Evolutionary conservation across 805 yeast genomes (phyloP).

Genomic region (Wickerhamiella brachini): DNA sequence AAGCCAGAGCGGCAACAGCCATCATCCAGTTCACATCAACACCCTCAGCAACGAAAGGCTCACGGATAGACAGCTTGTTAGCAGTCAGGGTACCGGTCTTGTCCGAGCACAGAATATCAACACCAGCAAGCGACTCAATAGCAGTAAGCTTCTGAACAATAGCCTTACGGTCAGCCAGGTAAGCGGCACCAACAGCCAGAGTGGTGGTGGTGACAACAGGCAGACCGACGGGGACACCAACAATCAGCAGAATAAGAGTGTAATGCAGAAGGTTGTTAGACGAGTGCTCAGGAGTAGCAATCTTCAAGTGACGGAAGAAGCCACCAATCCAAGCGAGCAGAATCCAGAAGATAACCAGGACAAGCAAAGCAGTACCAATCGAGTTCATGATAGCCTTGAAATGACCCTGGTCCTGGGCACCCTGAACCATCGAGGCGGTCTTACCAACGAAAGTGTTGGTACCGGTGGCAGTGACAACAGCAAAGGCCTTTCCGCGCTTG

Average conservation of each 20-base stretch:
- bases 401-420: constrained; percentile 94
- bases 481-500: constrained; percentile 91
- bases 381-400: constrained; percentile 96
- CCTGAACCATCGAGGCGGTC: constrained; percentile 94
- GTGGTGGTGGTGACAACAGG: constrained; percentile 98
- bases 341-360: constrained; percentile 73
- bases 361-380: constrained; percentile 84
- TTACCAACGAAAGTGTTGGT: constrained; percentile 92
- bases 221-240: constrained; percentile 97
- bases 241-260: constrained; percentile 87
- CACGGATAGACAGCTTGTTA: constrained; percentile 89
- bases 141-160: constrained; percentile 94
- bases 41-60: constrained; percentile 97
- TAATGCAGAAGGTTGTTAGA: constrained; percentile 56
- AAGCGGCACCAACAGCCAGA: constrained; percentile 98
- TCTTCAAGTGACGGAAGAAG: constrained; percentile 85
- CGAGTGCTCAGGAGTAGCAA: constrained; percentile 44
- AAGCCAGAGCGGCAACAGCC: constrained; percentile 96
- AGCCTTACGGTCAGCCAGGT: constrained; percentile 92
- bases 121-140: constrained; percentile 94
- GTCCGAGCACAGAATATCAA: constrained; percentile 91
- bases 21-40: constrained; percentile 91
- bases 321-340: constrained; percentile 85
- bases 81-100: constrained; percentile 96
- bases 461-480: constrained; percentile 89